phyloP scores from a whole-genome alignment of 345 rosid genomes.

The Hibiscus tridactylites region DNA sequence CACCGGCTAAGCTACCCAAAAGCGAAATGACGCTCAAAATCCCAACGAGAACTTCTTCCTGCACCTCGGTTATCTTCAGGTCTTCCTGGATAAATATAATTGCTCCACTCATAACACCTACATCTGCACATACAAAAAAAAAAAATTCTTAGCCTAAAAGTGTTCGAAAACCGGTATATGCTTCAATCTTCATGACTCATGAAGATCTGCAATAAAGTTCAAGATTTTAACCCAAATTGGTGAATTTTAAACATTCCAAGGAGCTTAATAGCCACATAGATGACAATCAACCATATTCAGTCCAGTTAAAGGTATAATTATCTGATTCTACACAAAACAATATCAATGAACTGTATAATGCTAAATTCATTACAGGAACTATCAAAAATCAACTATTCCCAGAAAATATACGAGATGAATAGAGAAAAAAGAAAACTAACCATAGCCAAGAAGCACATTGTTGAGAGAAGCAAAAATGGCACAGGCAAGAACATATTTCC shows the following conservation, averaged over 20 bases:
- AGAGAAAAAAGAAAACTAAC: conserved; percentile 23
- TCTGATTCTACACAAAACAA: not conserved
- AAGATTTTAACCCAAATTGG: not conserved
- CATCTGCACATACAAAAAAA: conserved; percentile 42
- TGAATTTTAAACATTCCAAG: not conserved
- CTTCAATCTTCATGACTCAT: no score
- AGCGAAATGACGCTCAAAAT: conserved; percentile 69
- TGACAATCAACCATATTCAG: no score
- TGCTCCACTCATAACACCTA: conserved; percentile 97
- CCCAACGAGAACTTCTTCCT: conserved; percentile 72
- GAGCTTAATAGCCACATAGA: no score
- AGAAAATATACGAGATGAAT: not conserved
- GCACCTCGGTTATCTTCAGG: conserved; percentile 68
- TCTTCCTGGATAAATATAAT: conserved; percentile 80
- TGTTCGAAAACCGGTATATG: not conserved
- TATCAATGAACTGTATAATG: not conserved
- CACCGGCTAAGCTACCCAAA: conserved; percentile 82
- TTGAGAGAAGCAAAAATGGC: conserved; percentile 84
- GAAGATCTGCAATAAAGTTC: no score
- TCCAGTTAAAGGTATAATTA: no score
- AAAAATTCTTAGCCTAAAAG: not conserved
- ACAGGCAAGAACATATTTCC: conserved; percentile 63
- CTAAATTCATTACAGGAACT: not conserved
- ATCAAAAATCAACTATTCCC: conserved; percentile 9
- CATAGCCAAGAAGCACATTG: conserved; percentile 88